Percentiles rank a stretch among this genome's conserved stretches.
Conservation (phyloP, 2,329 filamentous ascomycete genomes). For the Aspergillus bombycis region DNA sequence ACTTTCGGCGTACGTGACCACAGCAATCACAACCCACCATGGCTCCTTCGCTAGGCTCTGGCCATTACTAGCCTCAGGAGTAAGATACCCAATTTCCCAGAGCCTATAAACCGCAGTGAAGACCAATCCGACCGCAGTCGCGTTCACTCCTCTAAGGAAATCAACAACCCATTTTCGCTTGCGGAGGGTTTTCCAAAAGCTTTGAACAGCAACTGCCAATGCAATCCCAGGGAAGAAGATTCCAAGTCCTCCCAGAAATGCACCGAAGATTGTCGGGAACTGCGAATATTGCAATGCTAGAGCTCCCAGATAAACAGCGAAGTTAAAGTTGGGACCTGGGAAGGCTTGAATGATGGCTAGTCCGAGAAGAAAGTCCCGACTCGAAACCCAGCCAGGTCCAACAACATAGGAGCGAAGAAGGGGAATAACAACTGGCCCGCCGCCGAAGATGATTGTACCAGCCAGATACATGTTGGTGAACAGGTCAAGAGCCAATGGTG, state of each 20-base stretch:
- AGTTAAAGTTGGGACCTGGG: conserved; percentile 58
- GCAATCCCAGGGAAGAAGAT: conserved; percentile 44
- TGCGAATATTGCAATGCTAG: conserved; percentile 46
- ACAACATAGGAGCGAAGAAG: conserved; percentile 65
- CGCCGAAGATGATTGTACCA: conserved; percentile 69
- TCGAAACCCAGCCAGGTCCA: conserved; percentile 68
- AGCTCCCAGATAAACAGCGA: conserved; percentile 61
- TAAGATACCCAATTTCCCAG: conserved; percentile 65
- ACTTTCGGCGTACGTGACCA: conserved; percentile 51
- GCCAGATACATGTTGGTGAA: conserved; percentile 76
- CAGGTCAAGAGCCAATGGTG: conserved; percentile 44
- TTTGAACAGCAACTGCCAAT: conserved; percentile 43
- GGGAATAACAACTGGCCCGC: conserved; percentile 67
- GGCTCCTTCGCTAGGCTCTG: conserved; percentile 61
- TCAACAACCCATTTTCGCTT: conserved; percentile 52
- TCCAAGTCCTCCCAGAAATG: conserved; percentile 54
- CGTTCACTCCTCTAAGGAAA: conserved; percentile 60
- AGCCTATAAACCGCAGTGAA: conserved; percentile 67
- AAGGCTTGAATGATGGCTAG: conserved; percentile 73
- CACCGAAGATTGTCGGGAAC: conserved; percentile 48
- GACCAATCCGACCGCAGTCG: conserved; percentile 63
- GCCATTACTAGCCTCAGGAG: conserved; percentile 51
- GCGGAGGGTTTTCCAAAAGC: conserved; percentile 59
- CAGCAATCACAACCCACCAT: conserved; percentile 66
- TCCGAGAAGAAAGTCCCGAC: conserved; percentile 72